These are phyloP conservation scores for Talaromyces sp. DNA, from an alignment of 2,329 filamentous ascomycete species.

Conservation along the genomic window DNA sequence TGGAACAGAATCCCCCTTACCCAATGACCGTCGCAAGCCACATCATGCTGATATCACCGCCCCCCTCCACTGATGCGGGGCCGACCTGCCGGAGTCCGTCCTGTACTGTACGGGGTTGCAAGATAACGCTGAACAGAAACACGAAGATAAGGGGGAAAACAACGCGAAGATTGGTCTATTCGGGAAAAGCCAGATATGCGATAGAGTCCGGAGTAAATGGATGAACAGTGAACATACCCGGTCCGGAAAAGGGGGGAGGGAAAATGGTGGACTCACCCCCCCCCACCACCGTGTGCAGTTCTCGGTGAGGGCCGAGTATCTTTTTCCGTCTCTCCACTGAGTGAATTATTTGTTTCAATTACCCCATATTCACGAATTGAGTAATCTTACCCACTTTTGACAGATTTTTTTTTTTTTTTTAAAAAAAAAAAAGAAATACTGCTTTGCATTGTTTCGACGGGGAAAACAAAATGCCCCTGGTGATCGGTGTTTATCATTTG, in stretches of 20 bases:
- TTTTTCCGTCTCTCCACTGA: constrained; percentile 8
- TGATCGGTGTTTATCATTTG: neutral
- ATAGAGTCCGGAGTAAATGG: no score
- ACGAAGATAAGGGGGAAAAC: neutral
- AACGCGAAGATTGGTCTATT: no score
- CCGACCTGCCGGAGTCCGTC: constrained; percentile 15
- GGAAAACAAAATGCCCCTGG: constrained; percentile 7
- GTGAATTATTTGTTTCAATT: constrained; percentile 10
- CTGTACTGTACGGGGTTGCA: neutral
- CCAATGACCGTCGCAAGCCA: constrained; percentile 16
- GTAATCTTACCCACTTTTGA: constrained; percentile 5
- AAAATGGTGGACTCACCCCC: neutral
- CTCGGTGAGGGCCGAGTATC: constrained; percentile 22
- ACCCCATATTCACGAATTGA: constrained; percentile 18
- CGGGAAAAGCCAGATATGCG: no score
- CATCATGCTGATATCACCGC: constrained; percentile 27
- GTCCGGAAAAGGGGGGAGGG: neutral
- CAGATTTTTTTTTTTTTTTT: neutral
- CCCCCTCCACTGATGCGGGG: constrained; percentile 19
- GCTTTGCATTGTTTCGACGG: neutral
- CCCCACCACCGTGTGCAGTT: constrained; percentile 16
- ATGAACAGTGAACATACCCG: no score
- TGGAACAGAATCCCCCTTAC: constrained; percentile 18
- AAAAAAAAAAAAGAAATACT: no score
- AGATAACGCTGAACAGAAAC: neutral